Evolutionary conservation across 2,329 filamentous ascomycete species (phyloP).

Genomic region (Neoarthrinium moseri): DNA sequence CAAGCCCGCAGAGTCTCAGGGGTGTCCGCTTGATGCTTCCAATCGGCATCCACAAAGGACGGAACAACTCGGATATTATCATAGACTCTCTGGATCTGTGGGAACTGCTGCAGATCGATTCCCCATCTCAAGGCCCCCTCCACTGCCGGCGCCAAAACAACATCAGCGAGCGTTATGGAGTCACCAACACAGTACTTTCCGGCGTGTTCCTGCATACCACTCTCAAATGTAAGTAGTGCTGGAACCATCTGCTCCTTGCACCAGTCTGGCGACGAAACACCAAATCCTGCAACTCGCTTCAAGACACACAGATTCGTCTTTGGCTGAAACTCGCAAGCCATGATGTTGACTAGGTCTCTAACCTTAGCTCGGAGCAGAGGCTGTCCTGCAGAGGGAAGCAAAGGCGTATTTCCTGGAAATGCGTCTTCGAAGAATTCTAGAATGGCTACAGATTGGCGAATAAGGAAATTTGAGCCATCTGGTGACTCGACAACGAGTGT

Average conservation of each 20-base stretch:
- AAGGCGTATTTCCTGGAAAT: neutral
- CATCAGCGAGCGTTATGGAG: neutral
- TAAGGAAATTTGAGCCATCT: neutral
- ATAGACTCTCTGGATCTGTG: neutral
- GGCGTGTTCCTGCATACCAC: neutral
- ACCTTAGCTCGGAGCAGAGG: neutral
- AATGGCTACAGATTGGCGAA: slow-evolving; percentile 4
- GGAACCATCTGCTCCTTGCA: slow-evolving; percentile 5
- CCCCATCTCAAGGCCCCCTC: slow-evolving; percentile 6
- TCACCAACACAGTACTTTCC: slow-evolving; percentile 5
- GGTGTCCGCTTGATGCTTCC: slow-evolving; percentile 6
- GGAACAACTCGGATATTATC: neutral
- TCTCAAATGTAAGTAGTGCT: neutral
- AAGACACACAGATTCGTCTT: slow-evolving; percentile 3
- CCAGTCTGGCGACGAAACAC: slow-evolving; percentile 2
- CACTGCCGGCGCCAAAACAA: neutral
- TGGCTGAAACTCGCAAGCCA: slow-evolving; percentile 1
- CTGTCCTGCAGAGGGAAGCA: neutral
- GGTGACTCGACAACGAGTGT: neutral
- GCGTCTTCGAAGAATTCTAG: slow-evolving; percentile 5
- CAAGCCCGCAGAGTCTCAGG: neutral
- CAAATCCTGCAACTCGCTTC: neutral
- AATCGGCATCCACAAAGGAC: slow-evolving; percentile 1
- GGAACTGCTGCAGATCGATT: neutral
- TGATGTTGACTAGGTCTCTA: neutral